Base-by-base conservation (phyloP, 345 rosid species). In the Hypericum androsaemum region DNA sequence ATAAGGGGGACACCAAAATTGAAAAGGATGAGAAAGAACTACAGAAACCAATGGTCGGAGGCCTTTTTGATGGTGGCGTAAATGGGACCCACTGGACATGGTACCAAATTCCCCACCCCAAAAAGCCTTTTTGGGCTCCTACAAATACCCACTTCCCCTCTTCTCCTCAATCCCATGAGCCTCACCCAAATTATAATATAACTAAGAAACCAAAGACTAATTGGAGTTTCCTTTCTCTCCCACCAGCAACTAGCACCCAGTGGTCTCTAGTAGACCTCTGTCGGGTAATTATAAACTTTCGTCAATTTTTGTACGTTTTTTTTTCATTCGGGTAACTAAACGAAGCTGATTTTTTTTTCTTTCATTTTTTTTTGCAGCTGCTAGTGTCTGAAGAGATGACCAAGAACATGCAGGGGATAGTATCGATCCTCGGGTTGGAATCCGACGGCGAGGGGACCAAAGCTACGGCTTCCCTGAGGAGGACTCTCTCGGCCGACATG, bases 401-500 rank as follows among this genome's bases (percentile, higher is more conserved):
- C 42, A 60, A 60, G 61, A 72, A 64, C 32, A 22, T 22, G 47
- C 85, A 77, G 69, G 98, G 98, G 11, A 83, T 87, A 51, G 80
- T 80, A 40, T 77, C 95, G 5, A 78, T 90, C 63, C 95, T 90
- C 54, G 79, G 76, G 12, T 62, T 72, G 28, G 82, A 68, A 60
- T 38, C 58, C 36, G 71, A 74, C 10, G 63, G 38, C 38, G 61
- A 38, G 37, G 53, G 52, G 36, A 17, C 57, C 35, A 39, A 39
- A 15, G 66, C 88, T 51, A 64, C 38, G 14, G 32, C 32, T 4
- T 80, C 98, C 5, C 79, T 92, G 2, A 68, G 83, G 32, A 57
- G 96, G 48, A 87, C 98, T 22, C 79, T 84, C 22, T 84, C 96
- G 0, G 94, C 96, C 9, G 95, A 87, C 55, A 76, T 90, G 86